Base-by-base conservation (phyloP, 176 grass and related monocot species). In the Juncus inflexus region DNA sequence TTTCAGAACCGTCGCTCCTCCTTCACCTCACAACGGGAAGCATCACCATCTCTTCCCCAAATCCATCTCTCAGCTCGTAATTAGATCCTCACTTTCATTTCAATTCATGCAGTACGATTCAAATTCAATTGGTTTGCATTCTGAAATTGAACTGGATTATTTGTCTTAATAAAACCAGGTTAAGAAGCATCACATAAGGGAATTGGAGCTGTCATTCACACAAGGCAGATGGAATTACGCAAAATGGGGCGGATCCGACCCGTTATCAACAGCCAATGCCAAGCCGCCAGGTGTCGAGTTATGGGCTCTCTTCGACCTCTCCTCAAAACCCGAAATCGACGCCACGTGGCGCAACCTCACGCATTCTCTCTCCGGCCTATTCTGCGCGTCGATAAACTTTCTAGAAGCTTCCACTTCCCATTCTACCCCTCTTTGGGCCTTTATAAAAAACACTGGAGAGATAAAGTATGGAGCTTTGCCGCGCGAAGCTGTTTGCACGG, bases 161-260 rank as follows among this genome's bases (percentile, higher is more conserved):
- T 28, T 55, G 55, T 65, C 65, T 42, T 78, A 62, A 55, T 55
- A 74, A 64, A 79, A 86, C 43, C 82, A 97, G 94, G 85, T 89
- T 7, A 72, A 79, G 38, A 91, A 97, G 71, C 91, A 84, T 51
- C 82, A 66, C 70, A 91, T 97, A 56, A 97, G 68, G 15, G 88
- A 97, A 65, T 40, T 97, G 54, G 94, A 97, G 75, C 79, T 97
- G 55, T 97, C 94, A 37, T 97, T 97, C 67, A 97, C 88, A 39
- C 94, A 97, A 69, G 94, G 94, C 63, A 78, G 88, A 55, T 97
- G 94, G 94, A 97, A 86, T 63, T 97, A 89, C 66, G 94, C 89
- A 55, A 78, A 60, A 19, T 97, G 94, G 94, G 94, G 94, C n/a
- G 88, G 84, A 80, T 86, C 70, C 65, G 94, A 97, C 75, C 88